phyloP scores from a whole-genome alignment of 768 basidiomycete genomes.

The Harrya chromipes region DNA sequence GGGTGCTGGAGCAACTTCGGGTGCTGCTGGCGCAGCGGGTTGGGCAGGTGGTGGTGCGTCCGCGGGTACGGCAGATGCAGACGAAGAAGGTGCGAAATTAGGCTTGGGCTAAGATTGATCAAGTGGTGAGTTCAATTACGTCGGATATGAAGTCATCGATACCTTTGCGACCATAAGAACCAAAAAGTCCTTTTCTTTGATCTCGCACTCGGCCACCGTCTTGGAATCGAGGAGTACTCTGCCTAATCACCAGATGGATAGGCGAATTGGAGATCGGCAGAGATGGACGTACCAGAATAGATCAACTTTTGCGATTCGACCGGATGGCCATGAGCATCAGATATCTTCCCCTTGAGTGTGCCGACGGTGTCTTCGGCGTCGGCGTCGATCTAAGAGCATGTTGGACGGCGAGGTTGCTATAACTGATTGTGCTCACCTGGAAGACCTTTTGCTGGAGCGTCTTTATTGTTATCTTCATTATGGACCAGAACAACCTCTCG shows the following conservation, averaged over 20 bases:
- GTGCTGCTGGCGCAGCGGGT: slow-evolving; percentile 27
- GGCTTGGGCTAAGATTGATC: slow-evolving; percentile 50
- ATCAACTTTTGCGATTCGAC: slow-evolving; percentile 86
- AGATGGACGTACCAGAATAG: slow-evolving; percentile 67
- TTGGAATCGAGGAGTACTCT: slow-evolving; percentile 89
- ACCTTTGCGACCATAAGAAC: slow-evolving; percentile 99
- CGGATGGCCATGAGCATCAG: slow-evolving; percentile 68
- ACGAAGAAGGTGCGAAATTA: slow-evolving; percentile 23
- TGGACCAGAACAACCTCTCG: slow-evolving; percentile 27
- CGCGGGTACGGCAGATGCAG: slow-evolving; percentile 18
- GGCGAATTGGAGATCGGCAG: slow-evolving; percentile 3
- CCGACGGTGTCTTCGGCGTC: slow-evolving; percentile 73
- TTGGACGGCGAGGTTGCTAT: background rate
- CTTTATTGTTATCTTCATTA: slow-evolving; percentile 93
- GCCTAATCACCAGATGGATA: slow-evolving; percentile 45
- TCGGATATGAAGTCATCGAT: slow-evolving; percentile 11
- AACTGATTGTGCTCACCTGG: slow-evolving; percentile 44
- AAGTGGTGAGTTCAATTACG: slow-evolving; percentile 1
- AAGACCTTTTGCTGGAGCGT: slow-evolving; percentile 94
- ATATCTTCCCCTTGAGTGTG: slow-evolving; percentile 81
- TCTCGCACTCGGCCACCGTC: slow-evolving; percentile 80
- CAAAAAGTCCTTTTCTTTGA: slow-evolving; percentile 98
- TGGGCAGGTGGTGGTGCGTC: slow-evolving; percentile 19
- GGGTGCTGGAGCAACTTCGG: slow-evolving; percentile 32
- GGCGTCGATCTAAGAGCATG: slow-evolving; percentile 59